Conservation (phyloP, 768 basidiomycete genomes). For the Agrocybe chaxingu region DNA sequence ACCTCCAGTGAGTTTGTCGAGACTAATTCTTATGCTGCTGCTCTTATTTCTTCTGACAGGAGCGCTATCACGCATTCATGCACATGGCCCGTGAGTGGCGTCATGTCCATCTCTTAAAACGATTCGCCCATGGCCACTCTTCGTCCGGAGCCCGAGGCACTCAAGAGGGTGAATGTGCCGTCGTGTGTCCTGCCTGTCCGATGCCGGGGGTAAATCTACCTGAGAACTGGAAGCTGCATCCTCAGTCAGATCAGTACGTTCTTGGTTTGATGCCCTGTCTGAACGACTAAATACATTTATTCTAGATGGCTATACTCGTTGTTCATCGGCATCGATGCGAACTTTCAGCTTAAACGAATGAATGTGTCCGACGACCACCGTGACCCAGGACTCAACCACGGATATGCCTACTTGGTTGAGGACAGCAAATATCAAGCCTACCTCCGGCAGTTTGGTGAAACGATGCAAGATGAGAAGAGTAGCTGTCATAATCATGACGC, state of each 20-base stretch:
- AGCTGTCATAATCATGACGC: conserved; percentile 14
- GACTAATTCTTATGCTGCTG: background rate
- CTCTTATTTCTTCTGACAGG: conserved; percentile 9
- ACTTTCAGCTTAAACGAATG: conserved; percentile 24
- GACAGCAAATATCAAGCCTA: conserved; percentile 15
- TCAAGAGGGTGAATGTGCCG: conserved; percentile 21
- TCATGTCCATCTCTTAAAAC: conserved; percentile 21
- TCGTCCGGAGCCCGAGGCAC: conserved; percentile 14
- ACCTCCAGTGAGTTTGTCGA: conserved; percentile 10
- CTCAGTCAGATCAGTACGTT: no score
- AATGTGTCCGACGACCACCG: conserved; percentile 17
- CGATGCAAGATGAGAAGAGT: conserved; percentile 12
- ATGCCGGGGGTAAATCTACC: conserved; percentile 26
- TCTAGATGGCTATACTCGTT: conserved; percentile 17
- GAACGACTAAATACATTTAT: no score
- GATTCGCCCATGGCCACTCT: conserved; percentile 21
- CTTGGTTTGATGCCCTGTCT: no score
- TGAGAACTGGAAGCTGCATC: conserved; percentile 12
- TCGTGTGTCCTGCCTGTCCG: conserved; percentile 29
- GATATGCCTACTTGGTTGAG: conserved; percentile 21
- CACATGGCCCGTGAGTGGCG: conserved; percentile 20
- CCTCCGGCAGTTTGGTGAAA: background rate
- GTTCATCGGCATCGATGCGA: conserved; percentile 23
- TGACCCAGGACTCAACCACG: conserved; percentile 21
- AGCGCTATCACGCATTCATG: conserved; percentile 25